Conservation (phyloP, 2,329 filamentous ascomycete species). For the Periconia sp. region DNA sequence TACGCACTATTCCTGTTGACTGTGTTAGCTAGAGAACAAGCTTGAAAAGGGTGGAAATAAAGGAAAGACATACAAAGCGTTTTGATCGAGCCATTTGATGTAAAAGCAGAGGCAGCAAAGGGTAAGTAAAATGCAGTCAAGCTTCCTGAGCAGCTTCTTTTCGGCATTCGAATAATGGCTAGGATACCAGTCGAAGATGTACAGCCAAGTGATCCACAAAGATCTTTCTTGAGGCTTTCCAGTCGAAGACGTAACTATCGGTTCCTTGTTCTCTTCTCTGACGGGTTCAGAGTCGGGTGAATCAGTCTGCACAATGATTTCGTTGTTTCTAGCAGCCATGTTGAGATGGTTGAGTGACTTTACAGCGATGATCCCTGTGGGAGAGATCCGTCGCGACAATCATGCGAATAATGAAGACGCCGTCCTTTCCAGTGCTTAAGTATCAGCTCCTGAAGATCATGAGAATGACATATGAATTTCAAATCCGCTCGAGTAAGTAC, state of each 20-base stretch:
- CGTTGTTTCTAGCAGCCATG: too few relatives aligned
- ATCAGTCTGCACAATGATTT: too few relatives aligned
- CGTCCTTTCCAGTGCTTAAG: too few relatives aligned
- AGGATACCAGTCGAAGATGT: conserved; percentile 30
- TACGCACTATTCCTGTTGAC: conserved; percentile 23
- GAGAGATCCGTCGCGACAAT: too few relatives aligned
- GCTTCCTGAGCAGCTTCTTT: conserved; percentile 24
- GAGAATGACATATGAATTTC: too few relatives aligned
- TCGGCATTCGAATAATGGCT: conserved; percentile 26
- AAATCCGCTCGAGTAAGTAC: too few relatives aligned
- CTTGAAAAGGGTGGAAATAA: conserved; percentile 22
- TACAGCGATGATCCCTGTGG: too few relatives aligned
- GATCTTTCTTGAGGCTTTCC: conserved; percentile 21
- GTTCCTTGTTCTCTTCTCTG: conserved; percentile 5
- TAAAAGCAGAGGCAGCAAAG: conserved; percentile 29
- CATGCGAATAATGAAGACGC: too few relatives aligned
- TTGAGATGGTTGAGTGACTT: too few relatives aligned
- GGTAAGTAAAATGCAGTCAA: conserved; percentile 24
- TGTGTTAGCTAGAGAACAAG: conserved; percentile 43
- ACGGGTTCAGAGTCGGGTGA: too few relatives aligned
- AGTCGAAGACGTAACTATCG: conserved; percentile 26
- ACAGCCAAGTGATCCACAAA: conserved; percentile 23
- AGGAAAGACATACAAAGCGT: conserved; percentile 17
- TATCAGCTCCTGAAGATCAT: too few relatives aligned
- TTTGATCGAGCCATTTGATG: conserved; percentile 31